Evolutionary conservation across 345 rosid species (phyloP), one percentile per base, ranked within the genome.

Genomic region (Firmiana major): DNA sequence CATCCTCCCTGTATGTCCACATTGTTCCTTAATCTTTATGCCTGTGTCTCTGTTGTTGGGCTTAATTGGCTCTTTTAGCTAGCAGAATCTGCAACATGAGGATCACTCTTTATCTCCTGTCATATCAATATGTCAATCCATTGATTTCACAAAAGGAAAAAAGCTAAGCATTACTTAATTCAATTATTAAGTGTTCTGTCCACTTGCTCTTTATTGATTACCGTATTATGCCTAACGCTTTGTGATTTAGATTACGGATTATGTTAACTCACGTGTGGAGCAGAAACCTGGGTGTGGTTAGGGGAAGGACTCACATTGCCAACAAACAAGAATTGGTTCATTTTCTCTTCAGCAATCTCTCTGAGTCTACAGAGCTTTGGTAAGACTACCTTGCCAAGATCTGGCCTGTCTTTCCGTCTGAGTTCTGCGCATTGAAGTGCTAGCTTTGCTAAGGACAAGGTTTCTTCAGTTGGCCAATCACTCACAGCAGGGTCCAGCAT

Each of bases 331-430:
- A 80, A 36, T 75, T 80, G 71, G 21, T 72, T 72, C 87, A 81
- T 79, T 70, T 74, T 85, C 26, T 85, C 89, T 69, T 90, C 92
- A 7, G 91, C 94, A 6, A 85, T 75, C 38, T 88, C 87, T 80
- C 94, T 89, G 82, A 95, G 72, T 75, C 80, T 85, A 16, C 65
- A 60, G 31, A 95, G 89, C 84, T 88, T 90, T 19, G 92, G 91
- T 83, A 95, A 82, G 51, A 93, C 89, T 46, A 75, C 89, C 49
- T 82, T 90, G 22, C 87, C 89, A 3, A 95, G 98, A 82, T 93
- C 99, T 26, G 98, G 99, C 79, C 99, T 82, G 86, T 95, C 98
- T 79, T 90, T 93, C 79, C 92, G 85, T 79, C 97, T 90, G 75
- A 93, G 84, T 75, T 92, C 90, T 16, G 98, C 94, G 66, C 98